These are phyloP conservation scores for Pseudodiploospora longispora DNA, from an alignment of 2,329 filamentous ascomycete genomes.

Conservation along the genomic window DNA sequence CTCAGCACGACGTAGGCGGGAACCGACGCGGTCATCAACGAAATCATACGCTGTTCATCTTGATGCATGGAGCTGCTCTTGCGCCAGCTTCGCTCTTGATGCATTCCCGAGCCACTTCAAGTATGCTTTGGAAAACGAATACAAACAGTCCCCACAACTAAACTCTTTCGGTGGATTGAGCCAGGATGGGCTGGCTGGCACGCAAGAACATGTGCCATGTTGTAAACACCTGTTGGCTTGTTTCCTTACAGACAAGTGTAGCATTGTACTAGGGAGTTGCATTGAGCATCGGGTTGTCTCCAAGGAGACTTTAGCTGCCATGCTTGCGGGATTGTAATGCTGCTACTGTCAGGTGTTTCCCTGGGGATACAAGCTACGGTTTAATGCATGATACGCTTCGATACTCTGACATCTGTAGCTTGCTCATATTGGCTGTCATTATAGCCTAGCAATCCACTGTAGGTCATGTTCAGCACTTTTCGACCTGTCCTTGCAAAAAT, in stretches of 20 bases:
- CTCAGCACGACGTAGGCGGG: constrained; percentile 15
- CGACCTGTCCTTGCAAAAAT: too few species aligned
- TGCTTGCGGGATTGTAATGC: constrained; percentile 34
- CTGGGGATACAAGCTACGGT: too few species aligned
- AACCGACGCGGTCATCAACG: constrained; percentile 10
- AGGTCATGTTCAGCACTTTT: too few species aligned
- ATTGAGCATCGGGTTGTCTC: constrained; percentile 47
- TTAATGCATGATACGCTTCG: too few species aligned
- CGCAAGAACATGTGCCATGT: constrained; percentile 38
- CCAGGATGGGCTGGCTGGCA: constrained; percentile 22
- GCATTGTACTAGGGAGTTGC: constrained; percentile 44
- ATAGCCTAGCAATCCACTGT: too few species aligned
- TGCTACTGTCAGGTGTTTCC: too few species aligned
- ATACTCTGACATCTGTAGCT: too few species aligned
- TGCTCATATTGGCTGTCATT: too few species aligned
- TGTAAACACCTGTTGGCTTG: constrained; percentile 92
- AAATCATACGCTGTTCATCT: constrained; percentile 62
- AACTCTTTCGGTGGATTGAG: constrained; percentile 43
- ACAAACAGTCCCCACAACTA: background rate
- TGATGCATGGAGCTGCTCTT: constrained; percentile 78
- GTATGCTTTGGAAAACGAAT: background rate
- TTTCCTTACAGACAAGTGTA: constrained; percentile 61
- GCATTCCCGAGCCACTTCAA: constrained; percentile 42
- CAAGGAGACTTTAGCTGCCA: constrained; percentile 64
- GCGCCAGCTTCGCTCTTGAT: constrained; percentile 72